Conservation (phyloP, 768 basidiomycete genomes). For the Xerocomellus intermedius region DNA sequence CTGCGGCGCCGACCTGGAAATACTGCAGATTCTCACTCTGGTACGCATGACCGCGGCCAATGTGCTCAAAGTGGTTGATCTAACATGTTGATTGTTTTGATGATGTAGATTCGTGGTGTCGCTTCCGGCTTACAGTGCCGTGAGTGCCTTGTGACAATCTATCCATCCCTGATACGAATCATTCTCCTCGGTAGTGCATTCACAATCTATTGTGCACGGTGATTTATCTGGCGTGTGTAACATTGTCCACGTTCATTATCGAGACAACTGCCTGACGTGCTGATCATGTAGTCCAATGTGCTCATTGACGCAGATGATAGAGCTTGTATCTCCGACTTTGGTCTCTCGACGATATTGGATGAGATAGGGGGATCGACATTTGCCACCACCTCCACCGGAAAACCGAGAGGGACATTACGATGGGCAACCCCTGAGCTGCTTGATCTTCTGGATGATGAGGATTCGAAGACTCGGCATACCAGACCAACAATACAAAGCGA, state of each 20-base stretch:
- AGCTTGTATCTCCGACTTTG: background rate
- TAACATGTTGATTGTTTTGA: background rate
- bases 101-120: background rate
- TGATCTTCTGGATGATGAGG: conserved; percentile 16
- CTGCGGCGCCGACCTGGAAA: background rate
- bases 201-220: background rate
- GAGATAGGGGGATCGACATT: background rate
- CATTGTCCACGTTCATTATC: background rate
- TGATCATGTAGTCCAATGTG: background rate
- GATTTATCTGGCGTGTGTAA: background rate
- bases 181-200: background rate
- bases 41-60: background rate
- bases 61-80: no score
- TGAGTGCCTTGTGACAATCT: background rate
- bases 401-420: conserved; percentile 25
- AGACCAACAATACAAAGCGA: conserved; percentile 2
- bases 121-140: conserved; percentile 1
- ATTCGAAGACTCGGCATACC: background rate
- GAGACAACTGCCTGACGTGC: background rate
- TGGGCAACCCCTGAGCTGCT: conserved; percentile 45
- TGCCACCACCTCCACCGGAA: background rate
- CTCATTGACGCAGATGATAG: background rate
- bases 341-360: background rate
- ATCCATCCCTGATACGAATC: no score
- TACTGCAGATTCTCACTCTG: background rate